Percentiles rank a stretch among this genome's conserved stretches.
Evolutionary conservation across 495 filamentous ascomycete species (phyloP).

Genomic region (Astrothelium subdiscretum): DNA sequence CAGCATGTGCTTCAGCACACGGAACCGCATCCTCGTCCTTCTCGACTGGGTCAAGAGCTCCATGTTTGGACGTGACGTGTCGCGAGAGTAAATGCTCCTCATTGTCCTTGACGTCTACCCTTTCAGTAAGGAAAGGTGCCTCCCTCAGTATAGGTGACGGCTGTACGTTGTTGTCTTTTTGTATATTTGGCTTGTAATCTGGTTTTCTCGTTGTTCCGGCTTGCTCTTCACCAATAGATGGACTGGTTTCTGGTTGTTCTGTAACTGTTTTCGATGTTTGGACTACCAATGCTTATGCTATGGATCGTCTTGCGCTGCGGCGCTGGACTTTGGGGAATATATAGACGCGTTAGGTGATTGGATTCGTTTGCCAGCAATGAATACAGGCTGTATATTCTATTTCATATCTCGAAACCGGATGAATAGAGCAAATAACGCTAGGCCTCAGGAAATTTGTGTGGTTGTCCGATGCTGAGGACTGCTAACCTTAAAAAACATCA

Average conservation of each 20-base stretch:
- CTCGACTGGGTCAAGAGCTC: constrained; percentile 95
- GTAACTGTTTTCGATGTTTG: not conserved
- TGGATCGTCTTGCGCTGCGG: not conserved
- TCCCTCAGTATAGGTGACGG: not conserved
- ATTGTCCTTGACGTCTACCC: not conserved
- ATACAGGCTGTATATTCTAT: not conserved
- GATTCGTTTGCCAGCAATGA: not conserved
- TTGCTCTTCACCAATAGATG: not conserved
- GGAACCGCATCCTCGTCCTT: constrained; percentile 85
- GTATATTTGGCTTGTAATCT: not conserved
- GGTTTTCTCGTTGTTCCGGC: not conserved
- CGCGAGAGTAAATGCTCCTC: constrained; percentile 54
- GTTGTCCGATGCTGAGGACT: too few relatives aligned
- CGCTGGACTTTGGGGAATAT: not conserved
- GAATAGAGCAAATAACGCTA: too few relatives aligned
- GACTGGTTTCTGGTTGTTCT: not conserved
- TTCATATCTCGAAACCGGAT: too few relatives aligned
- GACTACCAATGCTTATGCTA: not conserved
- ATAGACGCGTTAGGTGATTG: not conserved
- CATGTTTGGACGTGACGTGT: constrained; percentile 90
- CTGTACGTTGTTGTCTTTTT: not conserved
- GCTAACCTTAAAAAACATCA: too few relatives aligned
- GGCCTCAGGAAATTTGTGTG: too few relatives aligned
- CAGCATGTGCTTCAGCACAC: constrained; percentile 98
- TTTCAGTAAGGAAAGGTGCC: not conserved